Percentiles rank a stretch among this genome's conserved stretches.
Evolutionary conservation across 2,329 filamentous ascomycete species (phyloP).

Genomic region (Monilinia polystroma): DNA sequence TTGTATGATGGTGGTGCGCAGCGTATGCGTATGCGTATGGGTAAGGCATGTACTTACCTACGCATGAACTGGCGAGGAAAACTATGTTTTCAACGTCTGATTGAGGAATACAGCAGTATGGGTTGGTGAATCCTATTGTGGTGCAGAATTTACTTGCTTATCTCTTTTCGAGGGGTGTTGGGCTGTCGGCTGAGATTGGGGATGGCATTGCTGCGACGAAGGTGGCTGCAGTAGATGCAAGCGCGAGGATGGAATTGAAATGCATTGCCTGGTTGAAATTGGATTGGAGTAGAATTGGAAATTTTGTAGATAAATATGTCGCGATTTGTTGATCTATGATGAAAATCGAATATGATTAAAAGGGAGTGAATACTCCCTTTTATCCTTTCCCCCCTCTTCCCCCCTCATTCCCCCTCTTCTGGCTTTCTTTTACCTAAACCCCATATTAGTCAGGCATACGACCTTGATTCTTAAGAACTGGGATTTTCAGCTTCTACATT

Average conservation of each 20-base stretch:
- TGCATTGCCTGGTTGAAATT: not conserved
- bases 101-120: slow-evolving; percentile 2
- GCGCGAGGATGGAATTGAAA: not conserved
- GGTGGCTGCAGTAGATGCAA: not conserved
- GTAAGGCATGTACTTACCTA: not conserved
- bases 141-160: not conserved
- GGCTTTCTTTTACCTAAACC: no score
- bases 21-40: no score
- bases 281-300: not conserved
- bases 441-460: not conserved
- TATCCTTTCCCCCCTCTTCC: not conserved
- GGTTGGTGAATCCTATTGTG: not conserved
- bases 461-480: no score
- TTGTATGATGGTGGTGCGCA: no score
- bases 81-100: not conserved
- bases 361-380: not conserved
- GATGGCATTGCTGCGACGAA: not conserved
- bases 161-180: not conserved
- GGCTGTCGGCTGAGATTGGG: not conserved
- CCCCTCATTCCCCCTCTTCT: no score
- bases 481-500: not conserved
- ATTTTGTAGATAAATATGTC: not conserved
- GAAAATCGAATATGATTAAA: not conserved
- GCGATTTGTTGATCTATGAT: not conserved
- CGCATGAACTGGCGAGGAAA: not conserved